Conservation (phyloP, 2,329 filamentous ascomycete species). For the Corinectria fuckeliana region DNA sequence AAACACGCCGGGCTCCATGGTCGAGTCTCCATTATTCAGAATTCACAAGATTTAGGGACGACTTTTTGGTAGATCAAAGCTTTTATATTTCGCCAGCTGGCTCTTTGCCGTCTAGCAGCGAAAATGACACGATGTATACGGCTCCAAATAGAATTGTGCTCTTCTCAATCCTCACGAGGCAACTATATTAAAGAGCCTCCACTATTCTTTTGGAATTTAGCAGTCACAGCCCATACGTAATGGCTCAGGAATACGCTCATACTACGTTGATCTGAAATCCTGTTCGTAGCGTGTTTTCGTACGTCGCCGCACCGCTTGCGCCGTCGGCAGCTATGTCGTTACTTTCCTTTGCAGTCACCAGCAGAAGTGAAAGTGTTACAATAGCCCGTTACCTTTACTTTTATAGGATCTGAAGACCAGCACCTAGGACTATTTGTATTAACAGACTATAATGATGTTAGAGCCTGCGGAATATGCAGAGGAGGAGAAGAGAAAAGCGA, state of each 20-base stretch:
- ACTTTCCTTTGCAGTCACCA: neutral
- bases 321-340: neutral
- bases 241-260: neutral
- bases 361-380: neutral
- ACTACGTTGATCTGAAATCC: neutral
- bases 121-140: neutral
- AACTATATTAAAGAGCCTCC: neutral
- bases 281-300: neutral
- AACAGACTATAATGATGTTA: neutral
- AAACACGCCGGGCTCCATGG: no score
- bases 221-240: neutral
- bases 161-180: neutral
- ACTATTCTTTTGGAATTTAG: neutral
- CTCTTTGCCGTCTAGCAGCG: neutral
- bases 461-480: constrained; percentile 44
- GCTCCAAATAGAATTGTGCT: neutral
- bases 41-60: neutral
- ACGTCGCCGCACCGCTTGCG: neutral
- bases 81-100: neutral
- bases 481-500: constrained; percentile 49
- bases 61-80: neutral
- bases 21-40: neutral
- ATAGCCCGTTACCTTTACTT: neutral
- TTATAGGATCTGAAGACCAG: neutral
- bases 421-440: no score